Percentiles rank a stretch among this genome's conserved stretches.
Conservation (phyloP, 192 early-diverging fungal genomes). For the Neocallimastix lanati region DNA sequence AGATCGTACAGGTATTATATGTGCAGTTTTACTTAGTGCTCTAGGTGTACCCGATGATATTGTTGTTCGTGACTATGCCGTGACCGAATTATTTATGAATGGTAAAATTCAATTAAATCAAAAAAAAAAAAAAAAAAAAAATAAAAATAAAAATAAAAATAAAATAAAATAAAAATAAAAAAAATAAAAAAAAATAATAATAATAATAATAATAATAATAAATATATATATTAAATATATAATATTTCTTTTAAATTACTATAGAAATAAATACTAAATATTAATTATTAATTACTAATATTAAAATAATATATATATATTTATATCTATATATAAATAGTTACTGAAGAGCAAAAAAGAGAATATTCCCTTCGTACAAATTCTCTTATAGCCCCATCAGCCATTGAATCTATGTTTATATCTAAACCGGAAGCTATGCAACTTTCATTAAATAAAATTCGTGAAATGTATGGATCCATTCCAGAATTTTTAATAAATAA, state of each 20-base stretch:
- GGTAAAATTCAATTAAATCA: too few species aligned
- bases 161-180: too few species aligned
- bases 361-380: background rate
- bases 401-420: background rate
- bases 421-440: background rate
- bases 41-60: constrained; percentile 25
- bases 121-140: too few species aligned
- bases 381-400: background rate
- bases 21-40: constrained; percentile 28
- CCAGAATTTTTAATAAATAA: background rate
- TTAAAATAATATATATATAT: too few species aligned
- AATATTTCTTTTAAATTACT: too few species aligned
- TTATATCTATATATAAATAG: background rate
- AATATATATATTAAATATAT: too few species aligned
- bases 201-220: too few species aligned
- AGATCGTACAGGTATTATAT: constrained; percentile 43
- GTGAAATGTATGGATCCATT: background rate
- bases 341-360: background rate
- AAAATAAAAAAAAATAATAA: too few species aligned
- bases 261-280: too few species aligned
- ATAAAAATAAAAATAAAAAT: too few species aligned
- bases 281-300: too few species aligned
- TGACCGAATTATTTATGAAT: background rate
- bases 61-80: constrained; percentile 34
- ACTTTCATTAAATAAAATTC: background rate